phyloP scores from a whole-genome alignment of 352 stramenopile species.

The Phytophthora pinifolia region DNA sequence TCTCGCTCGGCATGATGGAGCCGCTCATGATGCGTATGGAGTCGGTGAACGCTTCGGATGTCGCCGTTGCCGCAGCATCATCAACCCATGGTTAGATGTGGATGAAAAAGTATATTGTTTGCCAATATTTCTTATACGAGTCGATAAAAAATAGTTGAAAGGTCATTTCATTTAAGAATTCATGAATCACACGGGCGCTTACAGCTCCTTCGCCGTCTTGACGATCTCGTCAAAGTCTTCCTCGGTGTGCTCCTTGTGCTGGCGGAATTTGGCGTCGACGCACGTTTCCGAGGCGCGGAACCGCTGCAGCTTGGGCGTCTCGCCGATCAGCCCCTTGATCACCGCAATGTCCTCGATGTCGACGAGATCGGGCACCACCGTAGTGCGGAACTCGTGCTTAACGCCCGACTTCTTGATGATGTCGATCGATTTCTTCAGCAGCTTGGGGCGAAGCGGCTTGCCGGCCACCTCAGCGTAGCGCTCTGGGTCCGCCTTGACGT shows the following conservation, averaged over 20 bases:
- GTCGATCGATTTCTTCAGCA: constrained; percentile 29
- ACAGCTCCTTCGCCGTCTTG: constrained; percentile 21
- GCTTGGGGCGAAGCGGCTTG: constrained; percentile 29
- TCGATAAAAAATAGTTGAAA: too few species aligned
- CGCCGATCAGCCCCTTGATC: constrained; percentile 27
- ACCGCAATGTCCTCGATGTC: constrained; percentile 33
- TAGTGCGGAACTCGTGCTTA: constrained; percentile 34
- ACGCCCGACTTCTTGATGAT: constrained; percentile 34
- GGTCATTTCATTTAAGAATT: too few species aligned
- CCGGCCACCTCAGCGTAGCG: constrained; percentile 29
- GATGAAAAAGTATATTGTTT: constrained; percentile 19
- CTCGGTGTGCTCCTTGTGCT: constrained; percentile 27
- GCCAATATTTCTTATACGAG: too few species aligned
- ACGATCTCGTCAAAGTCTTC: constrained; percentile 26
- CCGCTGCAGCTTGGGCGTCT: constrained; percentile 24
- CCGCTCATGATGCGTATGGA: constrained; percentile 30
- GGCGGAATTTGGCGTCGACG: constrained; percentile 29
- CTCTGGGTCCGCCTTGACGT: constrained; percentile 29
- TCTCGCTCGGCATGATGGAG: constrained; percentile 51
- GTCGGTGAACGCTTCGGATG: constrained; percentile 6
- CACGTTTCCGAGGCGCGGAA: constrained; percentile 30
- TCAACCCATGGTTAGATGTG: neutral
- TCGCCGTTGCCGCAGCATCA: neutral
- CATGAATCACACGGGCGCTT: neutral
- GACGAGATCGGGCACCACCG: constrained; percentile 28